Conservation (phyloP, 805 yeast species). For the Schwanniomyces occidentalis region DNA sequence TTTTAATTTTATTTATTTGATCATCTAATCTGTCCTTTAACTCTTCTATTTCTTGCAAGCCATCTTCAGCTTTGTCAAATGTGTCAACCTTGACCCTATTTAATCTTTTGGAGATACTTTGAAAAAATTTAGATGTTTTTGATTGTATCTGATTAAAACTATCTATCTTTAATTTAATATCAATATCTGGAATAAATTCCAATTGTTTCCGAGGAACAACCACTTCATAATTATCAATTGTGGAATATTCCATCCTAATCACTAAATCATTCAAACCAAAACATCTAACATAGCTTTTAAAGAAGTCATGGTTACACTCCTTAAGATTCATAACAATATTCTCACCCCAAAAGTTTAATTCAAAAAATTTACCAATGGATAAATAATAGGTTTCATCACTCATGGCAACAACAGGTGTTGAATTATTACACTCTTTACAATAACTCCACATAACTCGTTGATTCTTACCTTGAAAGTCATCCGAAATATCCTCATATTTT, state of each 20-base stretch:
- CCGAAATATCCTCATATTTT: slow-evolving; percentile 29
- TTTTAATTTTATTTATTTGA: slow-evolving; percentile 50
- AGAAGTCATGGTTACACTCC: slow-evolving; percentile 75
- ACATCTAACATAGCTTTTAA: slow-evolving; percentile 78
- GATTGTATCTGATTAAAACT: slow-evolving; percentile 53
- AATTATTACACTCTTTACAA: slow-evolving; percentile 74
- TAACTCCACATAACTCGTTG: slow-evolving; percentile 88
- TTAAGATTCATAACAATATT: slow-evolving; percentile 21
- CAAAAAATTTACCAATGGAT: slow-evolving; percentile 92
- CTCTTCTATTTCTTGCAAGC: slow-evolving; percentile 57
- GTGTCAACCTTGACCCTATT: slow-evolving; percentile 76
- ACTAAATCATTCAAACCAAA: slow-evolving; percentile 80
- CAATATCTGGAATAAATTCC: slow-evolving; percentile 70
- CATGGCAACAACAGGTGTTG: slow-evolving; percentile 79
- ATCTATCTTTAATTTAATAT: slow-evolving; percentile 67
- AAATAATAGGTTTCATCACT: slow-evolving; percentile 85
- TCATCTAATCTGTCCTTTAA: slow-evolving; percentile 51
- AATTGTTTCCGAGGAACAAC: slow-evolving; percentile 73
- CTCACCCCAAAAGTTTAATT: slow-evolving; percentile 72
- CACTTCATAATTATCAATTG: slow-evolving; percentile 75
- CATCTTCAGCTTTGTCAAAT: slow-evolving; percentile 69
- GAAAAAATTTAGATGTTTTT: slow-evolving; percentile 63
- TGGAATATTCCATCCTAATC: slow-evolving; percentile 74
- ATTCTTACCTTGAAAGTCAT: slow-evolving; percentile 24
- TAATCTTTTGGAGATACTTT: slow-evolving; percentile 67